Conservation (phyloP, 345 rosid genomes). For the Luvunga scandens region DNA sequence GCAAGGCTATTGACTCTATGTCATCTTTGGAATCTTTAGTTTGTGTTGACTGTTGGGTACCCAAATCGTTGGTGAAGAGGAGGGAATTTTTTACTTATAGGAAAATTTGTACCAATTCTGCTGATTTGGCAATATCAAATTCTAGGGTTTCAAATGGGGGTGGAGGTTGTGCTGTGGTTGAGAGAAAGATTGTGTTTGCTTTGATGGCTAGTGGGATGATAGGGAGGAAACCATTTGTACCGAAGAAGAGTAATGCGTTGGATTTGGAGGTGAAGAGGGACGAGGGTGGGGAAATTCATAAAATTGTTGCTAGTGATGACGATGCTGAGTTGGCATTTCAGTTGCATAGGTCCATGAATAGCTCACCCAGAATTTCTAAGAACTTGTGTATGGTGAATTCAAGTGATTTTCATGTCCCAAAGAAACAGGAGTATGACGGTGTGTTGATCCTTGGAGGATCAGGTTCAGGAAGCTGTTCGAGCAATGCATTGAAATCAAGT, state of each 20-base stretch:
- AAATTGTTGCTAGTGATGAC: constrained; percentile 10
- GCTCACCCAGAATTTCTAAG: constrained; percentile 30
- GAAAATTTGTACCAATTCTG: neutral
- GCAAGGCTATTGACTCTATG: constrained; percentile 34
- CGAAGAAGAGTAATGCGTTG: constrained; percentile 4
- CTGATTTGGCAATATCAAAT: neutral
- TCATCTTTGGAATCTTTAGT: constrained; percentile 37
- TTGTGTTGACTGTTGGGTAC: constrained; percentile 70
- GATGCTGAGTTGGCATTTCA: constrained; percentile 33
- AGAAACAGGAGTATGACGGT: neutral
- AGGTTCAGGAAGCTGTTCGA: constrained; percentile 20
- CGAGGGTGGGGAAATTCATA: neutral
- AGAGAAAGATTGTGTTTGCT: constrained; percentile 25
- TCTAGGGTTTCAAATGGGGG: constrained; percentile 17
- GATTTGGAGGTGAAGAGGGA: constrained; percentile 11
- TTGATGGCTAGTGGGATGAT: constrained; percentile 29
- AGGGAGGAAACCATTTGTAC: constrained; percentile 23
- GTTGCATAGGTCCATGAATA: constrained; percentile 35
- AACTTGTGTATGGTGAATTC: constrained; percentile 17
- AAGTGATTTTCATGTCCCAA: neutral
- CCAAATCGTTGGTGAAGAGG: constrained; percentile 27
- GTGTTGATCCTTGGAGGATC: neutral
- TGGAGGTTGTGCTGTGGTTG: constrained; percentile 4
- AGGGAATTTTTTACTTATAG: constrained; percentile 12
- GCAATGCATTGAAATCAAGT: constrained; percentile 19